These are phyloP conservation scores for Capsicum rhomboideum DNA, from an alignment of 257 asterid species.

Conservation along the genomic window DNA sequence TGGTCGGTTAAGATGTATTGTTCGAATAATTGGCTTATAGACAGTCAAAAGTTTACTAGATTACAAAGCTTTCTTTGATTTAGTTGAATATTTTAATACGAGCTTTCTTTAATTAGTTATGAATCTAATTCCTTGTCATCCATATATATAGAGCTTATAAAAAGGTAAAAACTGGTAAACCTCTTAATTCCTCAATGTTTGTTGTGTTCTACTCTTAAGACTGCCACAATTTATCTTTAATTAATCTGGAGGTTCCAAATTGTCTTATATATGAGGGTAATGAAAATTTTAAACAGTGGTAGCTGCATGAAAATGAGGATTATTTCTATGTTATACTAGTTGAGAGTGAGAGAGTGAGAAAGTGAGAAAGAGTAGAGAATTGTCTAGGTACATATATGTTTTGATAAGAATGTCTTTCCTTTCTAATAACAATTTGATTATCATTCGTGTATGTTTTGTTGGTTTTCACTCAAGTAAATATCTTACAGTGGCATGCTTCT, in stretches of 20 bases:
- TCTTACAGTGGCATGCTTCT: too few relatives aligned
- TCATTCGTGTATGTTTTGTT: too few relatives aligned
- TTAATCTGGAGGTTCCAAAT: neutral
- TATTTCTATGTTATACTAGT: too few relatives aligned
- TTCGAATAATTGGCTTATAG: neutral
- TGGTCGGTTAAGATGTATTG: neutral
- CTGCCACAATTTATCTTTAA: neutral
- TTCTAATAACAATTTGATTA: too few relatives aligned
- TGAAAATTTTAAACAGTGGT: neutral
- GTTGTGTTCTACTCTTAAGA: neutral
- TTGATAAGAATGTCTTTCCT: too few relatives aligned
- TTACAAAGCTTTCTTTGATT: too few relatives aligned
- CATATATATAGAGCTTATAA: neutral
- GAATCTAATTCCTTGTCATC: neutral
- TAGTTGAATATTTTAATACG: neutral
- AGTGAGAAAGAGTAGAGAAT: too few relatives aligned
- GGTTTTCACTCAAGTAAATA: too few relatives aligned
- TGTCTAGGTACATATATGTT: too few relatives aligned
- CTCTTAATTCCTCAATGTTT: neutral
- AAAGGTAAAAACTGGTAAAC: neutral
- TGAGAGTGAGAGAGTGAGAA: too few relatives aligned
- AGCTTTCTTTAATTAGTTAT: neutral
- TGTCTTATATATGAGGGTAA: neutral
- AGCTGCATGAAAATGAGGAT: too few relatives aligned
- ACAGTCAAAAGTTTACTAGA: too few relatives aligned